A percentile compares a stretch with the other conserved stretches of the same genome.
These are phyloP conservation scores for Stagonosporopsis rhizophila DNA, from an alignment of 2,329 filamentous ascomycete species.

Conservation along the genomic window DNA sequence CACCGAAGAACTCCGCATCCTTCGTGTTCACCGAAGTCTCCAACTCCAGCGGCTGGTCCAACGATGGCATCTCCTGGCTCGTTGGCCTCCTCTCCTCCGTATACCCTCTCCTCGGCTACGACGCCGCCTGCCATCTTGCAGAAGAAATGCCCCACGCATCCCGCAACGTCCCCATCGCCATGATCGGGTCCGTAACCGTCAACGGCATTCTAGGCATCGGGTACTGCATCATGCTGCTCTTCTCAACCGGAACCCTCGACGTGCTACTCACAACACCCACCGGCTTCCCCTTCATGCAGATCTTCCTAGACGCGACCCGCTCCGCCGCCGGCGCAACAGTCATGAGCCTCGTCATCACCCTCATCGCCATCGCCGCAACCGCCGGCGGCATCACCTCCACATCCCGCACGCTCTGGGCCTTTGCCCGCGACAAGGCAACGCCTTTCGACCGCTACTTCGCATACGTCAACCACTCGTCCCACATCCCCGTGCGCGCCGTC, in stretches of 20 bases:
- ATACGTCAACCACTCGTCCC: conserved; percentile 35
- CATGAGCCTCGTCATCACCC: conserved; percentile 41
- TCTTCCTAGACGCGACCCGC: conserved; percentile 47
- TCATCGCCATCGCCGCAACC: conserved; percentile 27
- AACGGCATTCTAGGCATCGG: conserved; percentile 57
- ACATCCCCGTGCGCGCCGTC: conserved; percentile 48
- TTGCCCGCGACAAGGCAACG: conserved; percentile 49
- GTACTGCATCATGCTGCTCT: conserved; percentile 55
- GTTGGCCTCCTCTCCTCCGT: conserved; percentile 33
- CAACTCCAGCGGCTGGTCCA: conserved; percentile 32
- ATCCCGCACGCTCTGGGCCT: conserved; percentile 51
- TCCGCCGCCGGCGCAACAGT: conserved; percentile 50
- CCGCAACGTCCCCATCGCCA: conserved; percentile 43
- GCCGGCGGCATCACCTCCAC: conserved; percentile 46
- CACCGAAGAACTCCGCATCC: conserved; percentile 24
- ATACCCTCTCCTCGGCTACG: conserved; percentile 43
- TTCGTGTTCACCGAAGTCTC: conserved; percentile 31
- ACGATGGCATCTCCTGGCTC: conserved; percentile 32
- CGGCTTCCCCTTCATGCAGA: conserved; percentile 56
- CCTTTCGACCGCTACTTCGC: conserved; percentile 50
- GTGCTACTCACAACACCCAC: conserved; percentile 50
- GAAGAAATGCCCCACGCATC: conserved; percentile 41
- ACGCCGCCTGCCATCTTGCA: conserved; percentile 53
- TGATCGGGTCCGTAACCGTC: conserved; percentile 44
- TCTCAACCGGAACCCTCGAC: conserved; percentile 52